Evolutionary conservation across 306 rosid species (phyloP).

Genomic region (Carpinus fangiana): DNA sequence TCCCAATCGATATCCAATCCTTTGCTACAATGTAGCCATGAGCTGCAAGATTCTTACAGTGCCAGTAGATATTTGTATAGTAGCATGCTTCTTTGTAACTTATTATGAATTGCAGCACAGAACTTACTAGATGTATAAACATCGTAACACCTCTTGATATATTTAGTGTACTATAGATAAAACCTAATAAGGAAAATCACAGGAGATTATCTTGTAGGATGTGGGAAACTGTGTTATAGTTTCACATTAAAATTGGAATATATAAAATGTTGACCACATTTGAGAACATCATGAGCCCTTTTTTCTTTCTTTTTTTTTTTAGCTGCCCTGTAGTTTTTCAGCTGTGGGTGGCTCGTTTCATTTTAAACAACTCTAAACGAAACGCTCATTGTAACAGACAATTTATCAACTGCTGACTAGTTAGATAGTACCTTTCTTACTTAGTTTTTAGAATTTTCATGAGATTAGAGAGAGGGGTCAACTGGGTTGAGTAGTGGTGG

Average conservation of each 20-base stretch:
- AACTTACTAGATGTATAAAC: neutral
- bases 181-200: neutral
- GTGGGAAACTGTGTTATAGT: neutral
- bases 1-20: neutral
- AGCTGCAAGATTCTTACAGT: constrained; percentile 3
- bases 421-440: neutral
- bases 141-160: neutral
- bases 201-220: neutral
- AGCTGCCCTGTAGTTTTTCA: no score
- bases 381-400: neutral
- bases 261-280: no score
- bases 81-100: neutral
- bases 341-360: no score
- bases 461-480: no score
- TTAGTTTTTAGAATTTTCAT: no score
- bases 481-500: neutral
- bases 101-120: neutral
- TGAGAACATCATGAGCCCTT: no score
- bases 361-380: no score
- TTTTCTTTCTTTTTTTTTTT: no score
- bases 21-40: neutral
- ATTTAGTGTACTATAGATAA: neutral
- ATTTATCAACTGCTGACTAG: neutral
- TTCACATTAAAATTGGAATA: neutral
- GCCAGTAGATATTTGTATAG: neutral